Conservation (phyloP, 495 filamentous ascomycete genomes). For the Podospora tetraspora region DNA sequence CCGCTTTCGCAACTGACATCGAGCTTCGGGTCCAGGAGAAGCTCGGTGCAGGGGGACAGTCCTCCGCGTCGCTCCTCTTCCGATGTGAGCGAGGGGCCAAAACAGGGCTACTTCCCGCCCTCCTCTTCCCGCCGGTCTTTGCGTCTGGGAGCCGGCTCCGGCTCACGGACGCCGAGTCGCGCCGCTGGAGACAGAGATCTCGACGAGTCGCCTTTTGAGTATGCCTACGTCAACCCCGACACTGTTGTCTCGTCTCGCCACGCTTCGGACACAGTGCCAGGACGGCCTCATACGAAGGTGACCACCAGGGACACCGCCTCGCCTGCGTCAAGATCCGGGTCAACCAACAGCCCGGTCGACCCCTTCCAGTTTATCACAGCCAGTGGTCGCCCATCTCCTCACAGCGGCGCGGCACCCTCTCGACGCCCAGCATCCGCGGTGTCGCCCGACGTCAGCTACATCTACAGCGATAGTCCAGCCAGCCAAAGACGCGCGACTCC, state of each 20-base stretch:
- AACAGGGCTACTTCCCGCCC: slow-evolving; percentile 38
- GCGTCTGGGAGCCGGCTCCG: slow-evolving; percentile 28
- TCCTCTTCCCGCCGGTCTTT: slow-evolving; percentile 26
- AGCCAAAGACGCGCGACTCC: not conserved
- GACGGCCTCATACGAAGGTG: slow-evolving; percentile 21
- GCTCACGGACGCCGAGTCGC: slow-evolving; percentile 23
- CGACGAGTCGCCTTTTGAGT: slow-evolving; percentile 39
- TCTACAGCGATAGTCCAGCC: not conserved
- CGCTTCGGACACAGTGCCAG: slow-evolving; percentile 28
- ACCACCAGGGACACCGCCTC: slow-evolving; percentile 11
- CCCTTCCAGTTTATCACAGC: slow-evolving; percentile 41
- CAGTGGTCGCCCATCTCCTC: slow-evolving; percentile 29
- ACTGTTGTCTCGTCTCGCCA: slow-evolving; percentile 21
- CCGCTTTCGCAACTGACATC: slow-evolving; percentile 37
- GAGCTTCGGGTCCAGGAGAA: slow-evolving; percentile 17
- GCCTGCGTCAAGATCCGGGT: slow-evolving; percentile 8
- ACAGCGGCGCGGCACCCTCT: slow-evolving; percentile 12
- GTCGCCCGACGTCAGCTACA: not conserved
- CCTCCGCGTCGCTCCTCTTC: slow-evolving; percentile 13
- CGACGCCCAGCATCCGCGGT: slow-evolving; percentile 2
- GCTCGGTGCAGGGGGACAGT: slow-evolving; percentile 9
- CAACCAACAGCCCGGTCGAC: slow-evolving; percentile 17
- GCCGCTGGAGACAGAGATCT: slow-evolving; percentile 23
- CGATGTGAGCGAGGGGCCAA: slow-evolving; percentile 16
- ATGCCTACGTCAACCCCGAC: slow-evolving; percentile 33